Evolutionary conservation across 23 red algal genomes (phyloP), one percentile per base, ranked within the genome.

Genomic region (Gracilaria gracilis): DNA sequence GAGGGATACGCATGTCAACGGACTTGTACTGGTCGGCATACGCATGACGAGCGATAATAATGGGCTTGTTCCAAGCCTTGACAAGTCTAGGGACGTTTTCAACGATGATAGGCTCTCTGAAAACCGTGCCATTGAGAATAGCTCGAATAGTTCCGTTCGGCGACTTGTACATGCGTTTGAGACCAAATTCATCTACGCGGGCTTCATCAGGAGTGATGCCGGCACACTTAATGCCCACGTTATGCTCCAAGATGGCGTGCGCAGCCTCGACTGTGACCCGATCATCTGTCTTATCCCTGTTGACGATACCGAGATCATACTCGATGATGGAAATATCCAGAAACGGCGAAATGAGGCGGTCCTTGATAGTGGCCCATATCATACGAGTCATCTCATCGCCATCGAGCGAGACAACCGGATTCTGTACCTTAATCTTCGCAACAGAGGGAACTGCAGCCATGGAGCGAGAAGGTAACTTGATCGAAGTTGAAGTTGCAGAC

Each of bases 51-150:
- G 88, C 96, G 34, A 98, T 95, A 36, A 95, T 87, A 31, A 98
- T 98, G 9, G 96, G 96, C 11, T 85, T 86, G 53, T 95, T 86
- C 96, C 96, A 98, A 21, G 92, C 92, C 27, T 87, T 81, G 17
- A 98, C 83, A 23, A 98, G 92, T 12, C 87, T 57, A 2, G 96
- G 96, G 12, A 98, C 51, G 57, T 98, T 98, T 27, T 83, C 38
- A 36, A 75, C 81, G 17, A 98, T 66, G 61, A 98, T 98, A 15
- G 96, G 96, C 90, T 98, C 96, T 33, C 96, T 61, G 53, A 98
- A 95, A 31, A 98, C 96, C 9, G 92, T 95, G 9, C 96, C 96
- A 39, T 98, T 95, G 25, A 98, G 87, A 81, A 98, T 92, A 67
- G 87, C 65, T 29, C 96, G 92, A 76, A 98, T 91, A 11, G 92